Conservation (phyloP, 2,329 filamentous ascomycete genomes). For the Cercospora brassicicola region DNA sequence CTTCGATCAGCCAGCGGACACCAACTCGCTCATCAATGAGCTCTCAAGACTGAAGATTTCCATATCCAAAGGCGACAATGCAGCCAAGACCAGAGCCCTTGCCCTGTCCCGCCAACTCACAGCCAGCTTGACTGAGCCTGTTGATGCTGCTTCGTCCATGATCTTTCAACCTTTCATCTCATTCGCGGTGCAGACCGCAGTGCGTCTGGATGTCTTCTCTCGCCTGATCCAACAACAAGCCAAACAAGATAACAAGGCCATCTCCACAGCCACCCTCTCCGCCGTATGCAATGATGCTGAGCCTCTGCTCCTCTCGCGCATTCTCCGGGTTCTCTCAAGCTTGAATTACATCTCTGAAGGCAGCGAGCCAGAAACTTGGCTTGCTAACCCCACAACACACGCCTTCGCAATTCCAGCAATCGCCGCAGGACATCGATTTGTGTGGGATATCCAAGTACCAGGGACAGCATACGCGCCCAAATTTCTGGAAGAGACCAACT, state of each 20-base stretch:
- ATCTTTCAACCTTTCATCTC: constrained; percentile 12
- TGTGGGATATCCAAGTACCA: neutral
- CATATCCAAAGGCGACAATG: constrained; percentile 3
- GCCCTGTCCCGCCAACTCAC: constrained; percentile 8
- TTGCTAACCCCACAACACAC: neutral
- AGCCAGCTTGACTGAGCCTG: constrained; percentile 7
- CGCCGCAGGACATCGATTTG: neutral
- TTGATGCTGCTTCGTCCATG: constrained; percentile 9
- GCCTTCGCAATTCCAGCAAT: neutral
- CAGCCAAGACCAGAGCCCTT: neutral
- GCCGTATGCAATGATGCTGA: neutral
- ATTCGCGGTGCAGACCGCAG: constrained; percentile 10
- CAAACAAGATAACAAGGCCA: neutral
- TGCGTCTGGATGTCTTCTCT: constrained; percentile 12
- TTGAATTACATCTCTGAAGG: neutral
- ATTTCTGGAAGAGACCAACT: neutral
- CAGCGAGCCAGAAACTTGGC: neutral
- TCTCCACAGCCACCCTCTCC: neutral
- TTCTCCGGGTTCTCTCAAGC: neutral
- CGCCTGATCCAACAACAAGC: constrained; percentile 4
- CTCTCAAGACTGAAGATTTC: neutral
- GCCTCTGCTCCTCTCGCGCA: neutral
- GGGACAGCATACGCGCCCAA: neutral
- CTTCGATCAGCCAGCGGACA: neutral
- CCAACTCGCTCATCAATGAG: neutral